Evolutionary conservation across 2,329 filamentous ascomycete genomes (phyloP).

Genomic region (Pseudogymnoascus sp.): DNA sequence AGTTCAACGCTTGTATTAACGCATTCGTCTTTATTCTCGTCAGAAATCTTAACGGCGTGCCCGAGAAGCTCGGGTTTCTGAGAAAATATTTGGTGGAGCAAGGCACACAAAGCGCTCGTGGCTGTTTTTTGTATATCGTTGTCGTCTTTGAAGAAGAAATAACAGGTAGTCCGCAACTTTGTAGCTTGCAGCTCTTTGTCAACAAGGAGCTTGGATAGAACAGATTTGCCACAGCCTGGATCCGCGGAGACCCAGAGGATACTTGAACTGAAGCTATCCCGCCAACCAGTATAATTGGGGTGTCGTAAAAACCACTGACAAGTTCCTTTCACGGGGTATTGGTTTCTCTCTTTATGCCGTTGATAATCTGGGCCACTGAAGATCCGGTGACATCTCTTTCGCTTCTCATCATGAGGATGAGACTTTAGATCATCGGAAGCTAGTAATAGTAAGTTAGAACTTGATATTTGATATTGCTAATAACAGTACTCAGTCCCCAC

Average conservation of each 20-base stretch:
- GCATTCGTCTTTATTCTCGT: constrained; percentile 21
- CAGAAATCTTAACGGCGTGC: constrained; percentile 28
- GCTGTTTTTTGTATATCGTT: constrained; percentile 31
- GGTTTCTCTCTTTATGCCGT: constrained; percentile 28
- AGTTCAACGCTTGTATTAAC: constrained; percentile 21
- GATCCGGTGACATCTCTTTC: not conserved
- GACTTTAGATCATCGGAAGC: not conserved
- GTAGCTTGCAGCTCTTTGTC: constrained; percentile 22
- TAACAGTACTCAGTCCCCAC: too few relatives aligned
- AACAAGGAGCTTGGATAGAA: constrained; percentile 31
- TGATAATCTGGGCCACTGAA: constrained; percentile 23
- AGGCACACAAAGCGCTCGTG: constrained; percentile 33
- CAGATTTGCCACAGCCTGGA: constrained; percentile 36
- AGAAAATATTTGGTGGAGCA: constrained; percentile 36
- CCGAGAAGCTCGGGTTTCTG: constrained; percentile 27
- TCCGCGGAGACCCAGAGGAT: constrained; percentile 34
- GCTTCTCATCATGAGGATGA: not conserved
- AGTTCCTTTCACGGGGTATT: constrained; percentile 23
- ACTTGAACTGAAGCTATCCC: constrained; percentile 21
- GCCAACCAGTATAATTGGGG: constrained; percentile 27
- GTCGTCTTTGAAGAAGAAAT: constrained; percentile 39
- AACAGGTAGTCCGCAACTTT: constrained; percentile 28
- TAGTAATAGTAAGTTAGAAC: not conserved
- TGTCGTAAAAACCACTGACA: constrained; percentile 32
- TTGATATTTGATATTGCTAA: too few relatives aligned